Evolutionary conservation across 352 stramenopile genomes (phyloP).

Genomic region (Aphanomyces cochlioides): DNA sequence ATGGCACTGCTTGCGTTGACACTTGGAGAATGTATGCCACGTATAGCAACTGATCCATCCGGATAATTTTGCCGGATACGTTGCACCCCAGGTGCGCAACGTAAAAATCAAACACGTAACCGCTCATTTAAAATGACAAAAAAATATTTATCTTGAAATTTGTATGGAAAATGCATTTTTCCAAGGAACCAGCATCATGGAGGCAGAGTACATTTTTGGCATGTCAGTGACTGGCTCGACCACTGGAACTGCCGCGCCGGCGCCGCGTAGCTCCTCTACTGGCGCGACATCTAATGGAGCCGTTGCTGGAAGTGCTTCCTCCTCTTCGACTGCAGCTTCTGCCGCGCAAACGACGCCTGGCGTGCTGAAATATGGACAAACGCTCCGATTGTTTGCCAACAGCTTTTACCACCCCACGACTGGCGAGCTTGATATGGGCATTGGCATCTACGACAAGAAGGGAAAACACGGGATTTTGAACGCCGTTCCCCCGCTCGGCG

Average conservation of each 20-base stretch:
- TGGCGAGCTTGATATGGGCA: conserved; percentile 35
- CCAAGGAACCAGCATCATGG: neutral
- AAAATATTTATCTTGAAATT: neutral
- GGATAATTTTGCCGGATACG: too few species aligned
- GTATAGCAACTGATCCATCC: too few species aligned
- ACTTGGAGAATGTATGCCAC: too few species aligned
- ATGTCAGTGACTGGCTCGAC: conserved; percentile 11
- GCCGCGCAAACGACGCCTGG: neutral
- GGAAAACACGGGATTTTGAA: conserved; percentile 79
- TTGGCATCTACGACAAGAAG: conserved; percentile 86
- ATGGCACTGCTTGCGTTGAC: too few species aligned
- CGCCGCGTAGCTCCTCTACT: neutral
- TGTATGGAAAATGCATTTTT: conserved; percentile 20
- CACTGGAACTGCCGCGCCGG: neutral
- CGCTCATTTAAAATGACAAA: too few species aligned
- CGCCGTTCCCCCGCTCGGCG: conserved; percentile 71
- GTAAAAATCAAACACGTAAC: too few species aligned
- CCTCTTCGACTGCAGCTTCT: neutral
- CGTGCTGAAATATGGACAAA: conserved; percentile 24
- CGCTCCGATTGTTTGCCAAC: conserved; percentile 14
- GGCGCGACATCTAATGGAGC: neutral
- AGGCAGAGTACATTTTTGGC: neutral
- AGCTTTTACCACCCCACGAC: conserved; percentile 6
- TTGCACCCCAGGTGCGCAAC: too few species aligned
- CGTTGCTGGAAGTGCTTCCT: too few species aligned